Evolutionary conservation across 2,329 filamentous ascomycete genomes (phyloP).

Genomic region (Berkeleyomyces basicola): DNA sequence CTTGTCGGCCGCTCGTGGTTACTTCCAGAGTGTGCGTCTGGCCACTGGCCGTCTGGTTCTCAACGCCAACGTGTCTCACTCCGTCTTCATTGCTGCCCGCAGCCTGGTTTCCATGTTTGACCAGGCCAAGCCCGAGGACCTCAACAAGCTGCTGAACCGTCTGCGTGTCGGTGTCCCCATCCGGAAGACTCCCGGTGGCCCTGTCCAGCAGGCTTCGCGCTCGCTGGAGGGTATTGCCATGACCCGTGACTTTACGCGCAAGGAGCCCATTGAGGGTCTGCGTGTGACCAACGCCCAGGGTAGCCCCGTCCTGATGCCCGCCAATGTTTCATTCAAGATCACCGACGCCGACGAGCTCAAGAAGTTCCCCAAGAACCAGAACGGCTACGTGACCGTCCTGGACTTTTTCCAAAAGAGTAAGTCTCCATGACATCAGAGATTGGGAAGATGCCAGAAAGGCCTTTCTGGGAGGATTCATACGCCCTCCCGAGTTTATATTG

Average conservation of each 20-base stretch:
- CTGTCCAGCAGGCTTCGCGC: not conserved
- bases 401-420: conserved; percentile 30
- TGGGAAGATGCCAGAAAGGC: conserved; percentile 12
- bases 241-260: not conserved
- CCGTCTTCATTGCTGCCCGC: conserved; percentile 27
- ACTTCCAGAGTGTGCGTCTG: conserved; percentile 37
- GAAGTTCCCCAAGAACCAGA: conserved; percentile 17
- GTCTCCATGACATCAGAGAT: conserved; percentile 14
- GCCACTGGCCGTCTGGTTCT: conserved; percentile 37
- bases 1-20: conserved; percentile 29
- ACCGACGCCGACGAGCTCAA: conserved; percentile 21
- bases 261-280: not conserved
- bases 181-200: not conserved
- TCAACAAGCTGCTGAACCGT: conserved; percentile 27
- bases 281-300: not conserved
- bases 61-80: conserved; percentile 38
- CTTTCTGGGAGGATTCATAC: not conserved
- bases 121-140: conserved; percentile 26
- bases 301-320: not conserved
- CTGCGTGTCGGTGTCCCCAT: conserved; percentile 9
- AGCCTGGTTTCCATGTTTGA: conserved; percentile 5
- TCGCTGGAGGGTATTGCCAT: conserved; percentile 6
- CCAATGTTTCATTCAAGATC: conserved; percentile 19
- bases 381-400: conserved; percentile 23
- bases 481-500: too few species aligned